Evolutionary conservation across 2,329 filamentous ascomycete species (phyloP), one percentile per base, ranked within the genome.

Genomic region (Allantophomopsis cytisporea): DNA sequence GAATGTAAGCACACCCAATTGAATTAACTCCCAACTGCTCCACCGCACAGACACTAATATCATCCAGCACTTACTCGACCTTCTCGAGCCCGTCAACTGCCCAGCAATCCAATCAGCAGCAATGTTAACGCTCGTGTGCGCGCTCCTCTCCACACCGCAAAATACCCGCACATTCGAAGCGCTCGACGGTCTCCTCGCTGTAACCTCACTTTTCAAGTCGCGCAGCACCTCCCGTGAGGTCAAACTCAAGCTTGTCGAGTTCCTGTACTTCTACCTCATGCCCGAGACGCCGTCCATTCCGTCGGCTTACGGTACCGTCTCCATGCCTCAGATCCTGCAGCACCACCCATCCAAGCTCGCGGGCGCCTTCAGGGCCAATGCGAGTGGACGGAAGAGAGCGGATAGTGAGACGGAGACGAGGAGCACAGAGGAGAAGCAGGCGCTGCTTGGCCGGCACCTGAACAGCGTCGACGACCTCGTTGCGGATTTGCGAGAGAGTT

Each of bases 261-360:
- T 96, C 56, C 65, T 98, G 38, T 96, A 96, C 67, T 96, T 96
- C 61, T 98, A 96, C 60, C 79, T 98, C 50, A 94, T 96, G 81
- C 88, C 89, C 38, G 91, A 98, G 62, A 76, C 74, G 1, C 78
- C 71, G 35, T 64, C 70, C 15, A 69, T 71, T 45, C 69, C 73
- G 5, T 61, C 62, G 45, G 64, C 69, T 44, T 63, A 60, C 15
- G 57, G 59, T 38, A 61, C 60, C 37, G 60, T 61, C 42, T 66
- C 65, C 2, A 54, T 69, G 7, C 64, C 69, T 7, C 64, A 60
- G 17, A 66, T 78, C 53, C 60, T 78, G 44, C 76, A 80, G 58
- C 70, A 76, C 44, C 82, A 76, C 53, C 77, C 80, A 1, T 82
- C 73, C 58, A 84, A 83, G 60, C 63, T 81, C 12, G 68, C 68